Evolutionary conservation across 352 stramenopile species (phyloP).

Genomic region (Phytopythium vexans): DNA sequence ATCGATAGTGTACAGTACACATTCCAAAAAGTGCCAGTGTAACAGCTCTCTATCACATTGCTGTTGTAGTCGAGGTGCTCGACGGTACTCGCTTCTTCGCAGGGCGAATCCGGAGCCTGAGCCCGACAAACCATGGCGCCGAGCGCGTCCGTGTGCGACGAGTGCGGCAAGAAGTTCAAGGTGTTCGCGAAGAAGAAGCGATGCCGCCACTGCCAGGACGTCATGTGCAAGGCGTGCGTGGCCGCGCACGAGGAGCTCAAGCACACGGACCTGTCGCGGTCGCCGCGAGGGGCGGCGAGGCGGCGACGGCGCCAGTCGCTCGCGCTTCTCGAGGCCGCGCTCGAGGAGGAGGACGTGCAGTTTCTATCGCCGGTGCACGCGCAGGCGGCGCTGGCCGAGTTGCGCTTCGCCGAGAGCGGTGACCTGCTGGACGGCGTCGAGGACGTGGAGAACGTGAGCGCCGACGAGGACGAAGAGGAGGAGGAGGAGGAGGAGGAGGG

Average conservation of each 20-base stretch:
- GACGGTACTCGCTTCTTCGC: too few relatives aligned
- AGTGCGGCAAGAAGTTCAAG: conserved; percentile 77
- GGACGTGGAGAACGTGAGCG: conserved; percentile 29
- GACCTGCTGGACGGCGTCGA: conserved; percentile 41
- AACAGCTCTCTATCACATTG: too few relatives aligned
- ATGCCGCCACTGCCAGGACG: conserved; percentile 58
- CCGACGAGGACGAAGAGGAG: conserved; percentile 34
- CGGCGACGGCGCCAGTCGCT: conserved; percentile 11
- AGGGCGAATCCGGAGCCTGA: too few relatives aligned
- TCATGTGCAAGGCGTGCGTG: conserved; percentile 62
- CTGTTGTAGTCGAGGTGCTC: too few relatives aligned
- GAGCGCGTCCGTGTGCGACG: conserved; percentile 24
- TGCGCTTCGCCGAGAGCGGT: conserved; percentile 22
- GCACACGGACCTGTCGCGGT: conserved; percentile 27
- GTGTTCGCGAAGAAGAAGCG: conserved; percentile 69
- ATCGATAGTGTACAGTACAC: too few relatives aligned
- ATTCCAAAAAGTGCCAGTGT: too few relatives aligned
- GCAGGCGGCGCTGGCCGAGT: conserved; percentile 3
- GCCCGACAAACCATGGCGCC: neutral
- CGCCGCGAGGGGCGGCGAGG: neutral
- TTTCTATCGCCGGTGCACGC: conserved; percentile 42
- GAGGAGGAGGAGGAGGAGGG: conserved; percentile 41
- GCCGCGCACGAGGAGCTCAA: conserved; percentile 41
- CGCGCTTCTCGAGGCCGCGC: neutral
- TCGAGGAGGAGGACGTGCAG: conserved; percentile 26